These are phyloP conservation scores for Leccinum barrowsii DNA, from an alignment of 768 basidiomycete genomes.

Conservation along the genomic window DNA sequence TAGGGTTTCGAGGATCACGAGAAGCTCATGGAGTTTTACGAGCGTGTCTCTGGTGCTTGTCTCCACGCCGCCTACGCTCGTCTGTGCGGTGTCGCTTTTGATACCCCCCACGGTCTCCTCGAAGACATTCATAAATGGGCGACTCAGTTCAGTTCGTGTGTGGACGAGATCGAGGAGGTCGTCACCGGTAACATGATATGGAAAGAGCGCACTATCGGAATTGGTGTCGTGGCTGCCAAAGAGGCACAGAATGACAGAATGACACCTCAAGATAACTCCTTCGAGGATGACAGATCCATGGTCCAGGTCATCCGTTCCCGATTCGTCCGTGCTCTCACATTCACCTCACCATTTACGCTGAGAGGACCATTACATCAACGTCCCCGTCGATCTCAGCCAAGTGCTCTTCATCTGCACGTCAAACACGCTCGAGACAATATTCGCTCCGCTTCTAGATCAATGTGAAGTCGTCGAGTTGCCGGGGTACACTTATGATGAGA, in stretches of 20 bases:
- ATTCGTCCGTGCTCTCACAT: no score
- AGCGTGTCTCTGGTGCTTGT: constrained; percentile 96
- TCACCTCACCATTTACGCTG: no score
- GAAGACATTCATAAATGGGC: constrained; percentile 99
- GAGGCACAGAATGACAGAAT: constrained; percentile 46
- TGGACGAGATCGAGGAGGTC: constrained; percentile 98
- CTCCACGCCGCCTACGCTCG: constrained; percentile 97
- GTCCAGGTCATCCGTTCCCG: no score
- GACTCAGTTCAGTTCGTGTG: constrained; percentile 84
- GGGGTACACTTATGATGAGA: constrained; percentile 88
- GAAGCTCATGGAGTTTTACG: constrained; percentile 99
- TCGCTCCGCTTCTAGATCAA: constrained; percentile 81
- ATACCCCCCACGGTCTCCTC: constrained; percentile 93
- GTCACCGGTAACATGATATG: constrained; percentile 97
- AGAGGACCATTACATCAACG: constrained; percentile 89
- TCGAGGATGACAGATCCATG: no score
- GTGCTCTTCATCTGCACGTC: constrained; percentile 92
- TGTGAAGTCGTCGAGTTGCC: constrained; percentile 85
- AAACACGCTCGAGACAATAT: constrained; percentile 86
- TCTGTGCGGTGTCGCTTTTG: constrained; percentile 96
- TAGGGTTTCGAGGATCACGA: constrained; percentile 99
- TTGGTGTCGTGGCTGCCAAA: constrained; percentile 89
- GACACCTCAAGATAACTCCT: no score
- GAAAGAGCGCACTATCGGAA: constrained; percentile 90
- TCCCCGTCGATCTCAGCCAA: constrained; percentile 83